Conservation (phyloP, 2,329 filamentous ascomycete genomes). For the Fusarium xyrophilum region DNA sequence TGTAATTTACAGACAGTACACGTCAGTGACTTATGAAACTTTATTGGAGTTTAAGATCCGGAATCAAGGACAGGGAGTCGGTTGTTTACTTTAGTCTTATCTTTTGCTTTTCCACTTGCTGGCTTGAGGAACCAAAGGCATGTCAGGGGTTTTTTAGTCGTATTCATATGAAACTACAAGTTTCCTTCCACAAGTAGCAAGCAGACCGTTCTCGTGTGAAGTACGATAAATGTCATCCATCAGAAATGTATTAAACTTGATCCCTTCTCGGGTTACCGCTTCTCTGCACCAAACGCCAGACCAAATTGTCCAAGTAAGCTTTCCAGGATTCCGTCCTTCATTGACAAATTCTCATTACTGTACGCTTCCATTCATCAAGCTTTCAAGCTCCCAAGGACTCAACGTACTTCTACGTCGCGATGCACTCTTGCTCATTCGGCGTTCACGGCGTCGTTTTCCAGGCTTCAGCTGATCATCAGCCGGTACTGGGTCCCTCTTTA, state of each 20-base stretch:
- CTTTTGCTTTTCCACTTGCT: constrained; percentile 1
- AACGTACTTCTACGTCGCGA: constrained; percentile 76
- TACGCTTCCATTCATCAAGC: constrained; percentile 62
- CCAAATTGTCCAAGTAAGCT: constrained; percentile 28
- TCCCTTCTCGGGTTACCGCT: constrained; percentile 2
- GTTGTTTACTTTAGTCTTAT: background rate
- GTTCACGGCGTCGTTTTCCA: constrained; percentile 59
- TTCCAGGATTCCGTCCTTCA: constrained; percentile 29
- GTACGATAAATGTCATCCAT: constrained; percentile 3
- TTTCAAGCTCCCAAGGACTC: constrained; percentile 76
- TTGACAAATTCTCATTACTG: constrained; percentile 42
- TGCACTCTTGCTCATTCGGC: constrained; percentile 60
- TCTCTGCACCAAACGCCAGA: constrained; percentile 37
- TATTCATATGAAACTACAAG: background rate
- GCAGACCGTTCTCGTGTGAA: background rate
- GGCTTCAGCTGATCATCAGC: constrained; percentile 39
- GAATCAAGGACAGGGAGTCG: background rate
- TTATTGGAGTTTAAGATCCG: constrained; percentile 32
- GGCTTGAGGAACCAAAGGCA: background rate
- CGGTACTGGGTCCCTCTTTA: constrained; percentile 44
- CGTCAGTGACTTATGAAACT: background rate
- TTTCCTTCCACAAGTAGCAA: background rate
- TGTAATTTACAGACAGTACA: constrained; percentile 15
- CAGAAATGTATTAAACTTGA: constrained; percentile 19
- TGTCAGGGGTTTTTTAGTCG: background rate